A percentile compares a stretch with the other conserved stretches of the same genome.
Evolutionary conservation across 352 stramenopile species (phyloP).

Genomic region (Globisporangium apiculatum): DNA sequence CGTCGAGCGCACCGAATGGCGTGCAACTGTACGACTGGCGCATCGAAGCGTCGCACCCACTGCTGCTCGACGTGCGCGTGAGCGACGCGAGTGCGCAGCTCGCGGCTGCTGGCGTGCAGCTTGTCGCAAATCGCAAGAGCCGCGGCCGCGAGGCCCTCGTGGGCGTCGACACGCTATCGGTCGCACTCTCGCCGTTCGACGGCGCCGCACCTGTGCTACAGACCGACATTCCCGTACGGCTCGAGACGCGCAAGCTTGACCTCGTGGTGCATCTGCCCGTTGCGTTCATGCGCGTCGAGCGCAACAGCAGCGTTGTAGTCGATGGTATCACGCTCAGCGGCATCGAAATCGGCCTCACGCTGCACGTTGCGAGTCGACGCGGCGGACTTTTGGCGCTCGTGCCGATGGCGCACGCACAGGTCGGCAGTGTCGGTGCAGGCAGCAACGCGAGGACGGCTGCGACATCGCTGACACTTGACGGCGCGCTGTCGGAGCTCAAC

Average conservation of each 20-base stretch:
- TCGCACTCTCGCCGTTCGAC: slow-evolving; percentile 4
- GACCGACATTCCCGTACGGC: slow-evolving; percentile 1
- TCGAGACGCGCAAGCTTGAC: slow-evolving; percentile 4
- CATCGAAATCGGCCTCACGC: slow-evolving; percentile 5
- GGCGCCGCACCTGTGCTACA: neutral
- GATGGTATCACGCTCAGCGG: slow-evolving; percentile 10
- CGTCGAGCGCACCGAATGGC: neutral
- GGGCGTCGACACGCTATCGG: slow-evolving; percentile 1
- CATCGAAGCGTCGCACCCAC: slow-evolving; percentile 9
- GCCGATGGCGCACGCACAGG: neutral
- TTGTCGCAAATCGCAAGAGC: slow-evolving; percentile 4
- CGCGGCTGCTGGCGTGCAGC: neutral
- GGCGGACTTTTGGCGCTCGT: slow-evolving; percentile 5
- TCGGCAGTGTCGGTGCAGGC: too few species aligned
- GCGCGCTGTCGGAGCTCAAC: slow-evolving; percentile 12
- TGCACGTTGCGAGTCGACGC: slow-evolving; percentile 3
- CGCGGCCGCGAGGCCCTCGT: slow-evolving; percentile 5
- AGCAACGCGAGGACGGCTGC: too few species aligned
- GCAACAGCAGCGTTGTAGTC: slow-evolving; percentile 2
- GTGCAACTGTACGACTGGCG: slow-evolving; percentile 5
- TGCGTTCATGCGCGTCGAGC: slow-evolving; percentile 5
- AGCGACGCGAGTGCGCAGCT: neutral
- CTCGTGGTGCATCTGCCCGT: slow-evolving; percentile 5
- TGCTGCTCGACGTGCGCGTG: neutral
- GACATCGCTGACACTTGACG: neutral